Base-by-base conservation (phyloP, 306 rosid species). In the Parietaria judaica region DNA sequence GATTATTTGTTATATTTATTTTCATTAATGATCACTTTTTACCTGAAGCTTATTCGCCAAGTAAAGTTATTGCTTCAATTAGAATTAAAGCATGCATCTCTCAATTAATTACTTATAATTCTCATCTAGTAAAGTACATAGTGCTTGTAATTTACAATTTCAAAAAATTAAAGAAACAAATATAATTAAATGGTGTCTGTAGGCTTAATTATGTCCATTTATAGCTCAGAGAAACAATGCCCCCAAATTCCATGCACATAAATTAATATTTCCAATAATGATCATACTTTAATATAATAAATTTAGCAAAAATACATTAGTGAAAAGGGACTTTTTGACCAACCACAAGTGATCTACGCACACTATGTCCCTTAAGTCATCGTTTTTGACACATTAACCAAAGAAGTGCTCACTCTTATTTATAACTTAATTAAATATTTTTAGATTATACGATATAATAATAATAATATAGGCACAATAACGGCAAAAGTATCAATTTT, bases 281-380 rank as follows among this genome's bases (percentile, higher is more conserved):
- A 41, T 23, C 45, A 41, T 41, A 5, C 7, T 5, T 41, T 41
- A 41, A 5, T 41, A 41, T 41, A 14, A 59, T 59, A 5, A 11
- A 51, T 36, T 58, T 31, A 50, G 49, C 51, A 57, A 46, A 60
- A 41, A 41, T 45, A 15, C n/a, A 14, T 9, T 11, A 44, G 38
- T 37, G 9, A 53, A 45, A 64, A 38, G 36, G 57, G 8, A 58
- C n/a, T 66, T 60, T 70, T 69, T 66, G 66, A 66, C 66, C 57
- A 56, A 58, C 48, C 11, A 56, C 57, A 34, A 51, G 55, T 52
- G 9, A 41, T 41, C 9, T 41, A 41, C 45, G 9, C 45, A 41
- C n/a, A 36, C 13, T 13, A 53, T 11, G 52, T 50, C 54, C 68
- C 68, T 66, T 39, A 43, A 55, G 66, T 73, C 66, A 56, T 61